A percentile compares a stretch with the other conserved stretches of the same genome.
phyloP scores from a whole-genome alignment of 2,329 filamentous ascomycete genomes.

The Nothophaeocryptopus gaeumannii region DNA sequence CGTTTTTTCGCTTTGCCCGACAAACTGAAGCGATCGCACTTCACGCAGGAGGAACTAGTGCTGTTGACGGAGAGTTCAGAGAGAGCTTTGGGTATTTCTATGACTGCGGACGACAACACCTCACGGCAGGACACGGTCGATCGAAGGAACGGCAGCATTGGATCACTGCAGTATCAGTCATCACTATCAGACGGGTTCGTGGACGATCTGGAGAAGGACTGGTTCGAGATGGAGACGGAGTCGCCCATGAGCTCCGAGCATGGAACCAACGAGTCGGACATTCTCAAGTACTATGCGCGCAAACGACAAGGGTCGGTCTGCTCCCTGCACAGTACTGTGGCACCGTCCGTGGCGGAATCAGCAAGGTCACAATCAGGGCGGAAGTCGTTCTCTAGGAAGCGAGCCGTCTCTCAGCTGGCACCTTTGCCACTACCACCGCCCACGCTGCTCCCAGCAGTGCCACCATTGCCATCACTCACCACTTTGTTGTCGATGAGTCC shows the following conservation, averaged over 20 bases:
- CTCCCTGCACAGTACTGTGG: constrained; percentile 13
- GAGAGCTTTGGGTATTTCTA: constrained; percentile 31
- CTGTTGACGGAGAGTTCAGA: constrained; percentile 56
- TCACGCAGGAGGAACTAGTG: constrained; percentile 69
- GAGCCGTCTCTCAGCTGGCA: constrained; percentile 21
- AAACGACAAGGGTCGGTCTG: constrained; percentile 15
- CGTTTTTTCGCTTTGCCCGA: constrained; percentile 71
- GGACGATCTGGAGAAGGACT: constrained; percentile 19
- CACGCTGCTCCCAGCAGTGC: constrained; percentile 26
- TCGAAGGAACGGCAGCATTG: constrained; percentile 12
- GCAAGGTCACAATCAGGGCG: constrained; percentile 4
- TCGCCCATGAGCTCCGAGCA: constrained; percentile 16
- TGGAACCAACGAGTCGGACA: constrained; percentile 9
- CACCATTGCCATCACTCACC: constrained; percentile 19
- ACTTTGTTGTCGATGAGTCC: constrained; percentile 6
- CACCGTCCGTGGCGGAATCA: constrained; percentile 1
- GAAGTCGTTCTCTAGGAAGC: constrained; percentile 22
- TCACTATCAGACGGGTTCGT: constrained; percentile 10
- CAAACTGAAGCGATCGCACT: constrained; percentile 68
- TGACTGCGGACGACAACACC: constrained; percentile 2
- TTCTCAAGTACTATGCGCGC: constrained; percentile 7
- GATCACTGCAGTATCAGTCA: constrained; percentile 12
- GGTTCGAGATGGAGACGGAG: constrained; percentile 15
- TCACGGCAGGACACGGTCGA: constrained; percentile 5
- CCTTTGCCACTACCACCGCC: constrained; percentile 32